These are phyloP conservation scores for Didymella arachidicola DNA, from an alignment of 2,329 filamentous ascomycete genomes.

Conservation along the genomic window DNA sequence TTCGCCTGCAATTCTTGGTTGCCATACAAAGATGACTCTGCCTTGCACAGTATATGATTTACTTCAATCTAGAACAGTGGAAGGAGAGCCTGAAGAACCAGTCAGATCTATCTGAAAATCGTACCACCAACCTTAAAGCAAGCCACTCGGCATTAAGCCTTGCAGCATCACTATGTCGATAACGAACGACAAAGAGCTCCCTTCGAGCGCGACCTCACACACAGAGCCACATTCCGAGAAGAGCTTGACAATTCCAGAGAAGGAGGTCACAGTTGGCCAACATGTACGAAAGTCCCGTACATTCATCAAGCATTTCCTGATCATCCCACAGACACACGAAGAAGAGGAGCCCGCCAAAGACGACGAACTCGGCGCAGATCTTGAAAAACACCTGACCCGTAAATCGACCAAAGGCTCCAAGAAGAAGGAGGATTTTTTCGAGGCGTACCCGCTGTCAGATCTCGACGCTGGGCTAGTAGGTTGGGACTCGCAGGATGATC, in stretches of 20 bases:
- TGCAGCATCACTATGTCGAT: constrained; percentile 28
- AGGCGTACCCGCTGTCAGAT: constrained; percentile 44
- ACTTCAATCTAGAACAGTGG: not conserved
- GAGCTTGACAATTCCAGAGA: constrained; percentile 21
- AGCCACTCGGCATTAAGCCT: not conserved
- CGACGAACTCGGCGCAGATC: constrained; percentile 33
- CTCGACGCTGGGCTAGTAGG: constrained; percentile 47
- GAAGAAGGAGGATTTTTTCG: constrained; percentile 37
- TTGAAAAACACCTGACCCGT: constrained; percentile 44
- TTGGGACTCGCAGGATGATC: constrained; percentile 48
- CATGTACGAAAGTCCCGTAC: not conserved
- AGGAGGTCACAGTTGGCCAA: not conserved
- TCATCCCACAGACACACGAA: constrained; percentile 14
- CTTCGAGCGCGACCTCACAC: constrained; percentile 37
- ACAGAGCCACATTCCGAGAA: constrained; percentile 31
- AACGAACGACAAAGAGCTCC: constrained; percentile 24
- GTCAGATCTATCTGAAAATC: not conserved
- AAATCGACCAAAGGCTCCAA: constrained; percentile 41
- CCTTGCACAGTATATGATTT: constrained; percentile 3
- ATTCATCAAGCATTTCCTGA: not conserved
- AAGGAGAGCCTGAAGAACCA: not conserved
- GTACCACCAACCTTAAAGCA: not conserved
- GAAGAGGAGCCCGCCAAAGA: constrained; percentile 14
- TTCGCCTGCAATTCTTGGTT: not conserved
- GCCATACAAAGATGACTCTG: constrained; percentile 10